Conservation (phyloP, 306 rosid genomes). For the Lathyrus oleraceus region DNA sequence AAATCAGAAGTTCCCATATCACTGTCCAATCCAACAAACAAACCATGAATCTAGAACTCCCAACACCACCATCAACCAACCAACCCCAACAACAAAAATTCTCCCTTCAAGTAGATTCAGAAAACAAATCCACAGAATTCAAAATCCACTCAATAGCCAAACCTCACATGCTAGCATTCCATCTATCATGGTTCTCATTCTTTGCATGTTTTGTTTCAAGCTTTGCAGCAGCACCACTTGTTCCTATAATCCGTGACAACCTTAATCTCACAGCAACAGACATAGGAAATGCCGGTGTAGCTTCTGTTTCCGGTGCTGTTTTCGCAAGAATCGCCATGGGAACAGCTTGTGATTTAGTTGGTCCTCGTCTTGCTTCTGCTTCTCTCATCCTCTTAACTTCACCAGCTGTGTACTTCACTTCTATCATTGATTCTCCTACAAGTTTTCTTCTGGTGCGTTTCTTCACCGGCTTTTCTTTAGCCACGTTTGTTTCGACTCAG, state of each 20-base stretch:
- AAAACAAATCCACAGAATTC: constrained; percentile 75
- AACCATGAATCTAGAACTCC: constrained; percentile 51
- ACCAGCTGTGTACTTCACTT: constrained; percentile 66
- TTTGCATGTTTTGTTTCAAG: constrained; percentile 75
- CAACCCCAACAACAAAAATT: constrained; percentile 48
- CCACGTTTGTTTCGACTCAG: constrained; percentile 86
- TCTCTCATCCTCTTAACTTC: constrained; percentile 64
- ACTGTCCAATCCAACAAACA: neutral
- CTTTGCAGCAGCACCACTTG: constrained; percentile 78
- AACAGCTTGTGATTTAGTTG: constrained; percentile 75
- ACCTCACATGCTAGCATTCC: constrained; percentile 93
- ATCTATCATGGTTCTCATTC: constrained; percentile 84
- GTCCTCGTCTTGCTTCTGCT: constrained; percentile 81
- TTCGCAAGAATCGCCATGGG: constrained; percentile 86
- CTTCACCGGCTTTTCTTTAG: constrained; percentile 84
- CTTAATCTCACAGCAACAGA: constrained; percentile 84
- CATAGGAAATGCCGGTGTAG: constrained; percentile 93
- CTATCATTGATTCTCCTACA: constrained; percentile 52
- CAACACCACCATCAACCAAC: constrained; percentile 15
- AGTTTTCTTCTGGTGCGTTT: constrained; percentile 70
- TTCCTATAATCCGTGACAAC: constrained; percentile 81
- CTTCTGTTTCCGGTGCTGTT: constrained; percentile 83
- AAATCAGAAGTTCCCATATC: neutral
- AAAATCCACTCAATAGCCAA: constrained; percentile 58
- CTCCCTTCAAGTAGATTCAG: constrained; percentile 74